Conservation (phyloP, 805 yeast genomes). For the Danielia reshetovae region DNA sequence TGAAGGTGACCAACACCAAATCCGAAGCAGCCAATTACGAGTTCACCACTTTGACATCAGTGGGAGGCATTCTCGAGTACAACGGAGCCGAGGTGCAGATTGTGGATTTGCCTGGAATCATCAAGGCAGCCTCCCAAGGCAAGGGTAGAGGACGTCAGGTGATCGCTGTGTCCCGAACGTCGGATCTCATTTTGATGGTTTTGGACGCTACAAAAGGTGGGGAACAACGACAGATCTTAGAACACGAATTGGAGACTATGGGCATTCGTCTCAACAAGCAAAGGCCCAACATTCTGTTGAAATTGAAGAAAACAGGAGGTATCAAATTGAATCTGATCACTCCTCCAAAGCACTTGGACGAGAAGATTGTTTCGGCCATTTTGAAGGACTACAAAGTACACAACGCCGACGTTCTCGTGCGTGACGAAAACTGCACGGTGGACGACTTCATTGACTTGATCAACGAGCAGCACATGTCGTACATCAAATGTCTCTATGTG, state of each 20-base stretch:
- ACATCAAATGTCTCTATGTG: conserved; percentile 87
- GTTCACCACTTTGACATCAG: conserved; percentile 93
- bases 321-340: conserved; percentile 75
- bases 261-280: conserved; percentile 85
- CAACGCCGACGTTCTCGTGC: conserved; percentile 86
- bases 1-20: conserved; percentile 87
- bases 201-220: conserved; percentile 92
- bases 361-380: conserved; percentile 70
- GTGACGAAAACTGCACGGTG: conserved; percentile 85
- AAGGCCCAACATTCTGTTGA: conserved; percentile 73
- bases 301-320: conserved; percentile 85
- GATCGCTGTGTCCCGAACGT: conserved; percentile 92
- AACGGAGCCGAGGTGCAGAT: conserved; percentile 97
- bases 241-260: conserved; percentile 85
- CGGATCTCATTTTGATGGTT: conserved; percentile 89
- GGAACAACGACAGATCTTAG: conserved; percentile 83
- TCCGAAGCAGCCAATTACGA: conserved; percentile 94
- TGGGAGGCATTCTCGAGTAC: conserved; percentile 91
- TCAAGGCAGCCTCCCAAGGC: conserved; percentile 94
- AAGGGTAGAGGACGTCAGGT: conserved; percentile 98
- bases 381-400: conserved; percentile 85
- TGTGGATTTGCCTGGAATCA: conserved; percentile 96
- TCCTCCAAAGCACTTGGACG: conserved; percentile 80
- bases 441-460: conserved; percentile 91
- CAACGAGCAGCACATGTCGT: conserved; percentile 82